These are phyloP conservation scores for Trichocladium antarcticum DNA, from an alignment of 495 filamentous ascomycete genomes.

Conservation along the genomic window DNA sequence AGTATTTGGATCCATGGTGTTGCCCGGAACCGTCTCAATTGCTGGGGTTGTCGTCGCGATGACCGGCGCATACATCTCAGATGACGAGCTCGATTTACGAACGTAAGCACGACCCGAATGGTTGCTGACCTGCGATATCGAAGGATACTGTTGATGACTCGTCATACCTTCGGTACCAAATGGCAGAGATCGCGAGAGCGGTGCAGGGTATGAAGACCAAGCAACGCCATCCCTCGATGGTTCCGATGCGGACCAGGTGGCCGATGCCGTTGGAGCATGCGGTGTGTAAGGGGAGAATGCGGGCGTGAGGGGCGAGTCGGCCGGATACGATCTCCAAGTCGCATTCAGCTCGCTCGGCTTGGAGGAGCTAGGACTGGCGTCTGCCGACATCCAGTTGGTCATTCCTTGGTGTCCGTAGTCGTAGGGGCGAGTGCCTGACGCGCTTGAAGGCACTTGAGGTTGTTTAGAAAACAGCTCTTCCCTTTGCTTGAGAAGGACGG, in stretches of 20 bases:
- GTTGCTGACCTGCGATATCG: slow-evolving; percentile 23
- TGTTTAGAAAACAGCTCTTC: slow-evolving; percentile 21
- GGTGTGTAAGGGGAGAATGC: slow-evolving; percentile 34
- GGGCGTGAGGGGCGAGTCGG: slow-evolving; percentile 31
- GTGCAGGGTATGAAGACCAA: slow-evolving; percentile 33
- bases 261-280: slow-evolving; percentile 27
- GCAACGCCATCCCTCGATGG: slow-evolving; percentile 25
- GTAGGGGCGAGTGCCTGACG: slow-evolving; percentile 25
- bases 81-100: slow-evolving; percentile 24
- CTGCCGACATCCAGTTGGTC: slow-evolving; percentile 36
- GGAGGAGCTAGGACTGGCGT: slow-evolving; percentile 26
- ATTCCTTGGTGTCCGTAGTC: slow-evolving; percentile 33
- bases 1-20: slow-evolving; percentile 23
- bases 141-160: slow-evolving; percentile 25
- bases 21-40: slow-evolving; percentile 29
- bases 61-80: slow-evolving; percentile 30
- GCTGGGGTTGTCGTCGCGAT: slow-evolving; percentile 30
- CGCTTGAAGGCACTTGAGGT: slow-evolving; percentile 26
- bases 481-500: background rate
- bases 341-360: slow-evolving; percentile 28
- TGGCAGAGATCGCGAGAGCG: slow-evolving; percentile 34
- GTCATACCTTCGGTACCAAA: slow-evolving; percentile 31
- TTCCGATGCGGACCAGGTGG: slow-evolving; percentile 32
- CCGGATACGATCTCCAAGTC: slow-evolving; percentile 30
- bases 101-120: slow-evolving; percentile 26